Base-by-base conservation (phyloP, 2,329 filamentous ascomycete species). In the Aspergillus brasiliensis region DNA sequence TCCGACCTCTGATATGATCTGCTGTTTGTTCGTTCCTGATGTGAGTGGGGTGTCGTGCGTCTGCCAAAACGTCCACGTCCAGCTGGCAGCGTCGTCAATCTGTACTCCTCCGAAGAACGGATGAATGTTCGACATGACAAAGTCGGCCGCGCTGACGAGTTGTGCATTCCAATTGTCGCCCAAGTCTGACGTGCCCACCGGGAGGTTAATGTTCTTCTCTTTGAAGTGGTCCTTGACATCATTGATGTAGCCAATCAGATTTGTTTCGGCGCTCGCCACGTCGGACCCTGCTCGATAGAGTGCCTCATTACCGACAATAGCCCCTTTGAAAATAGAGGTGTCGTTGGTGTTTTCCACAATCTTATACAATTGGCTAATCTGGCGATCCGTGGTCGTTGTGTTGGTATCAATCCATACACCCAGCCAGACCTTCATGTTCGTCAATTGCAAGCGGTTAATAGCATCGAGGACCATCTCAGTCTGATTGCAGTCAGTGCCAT, bases 401-500 rank as follows among this genome's bases (percentile, higher is more conserved):
- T 97, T 96, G 58, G 80, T 83, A 72, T 95, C 92, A 63, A 96
- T 89, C 91, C 93, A 97, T 3, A 98, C 93, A 15, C 94, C 94
- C 47, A 98, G 81, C 94, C 94, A 98, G 63, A 98, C 82, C 75
- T 96, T 96, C 80, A 96, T 87, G 57, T 90, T 83, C 27, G 76
- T 81, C 67, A 97, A 79, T 55, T 89, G 82, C 11, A 98, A 83
- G 53, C 84, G 84, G 59, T 91, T 82, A 67, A 98, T 89, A 19
- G 93, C 88, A 69, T 95, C 88, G 8, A 98, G 81, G 0, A 96
- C 86, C 90, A 98, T 95, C 75, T 97, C 86, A 0, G 94, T 98
- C 77, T 98, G 94, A 77, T 97, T 97, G 83, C 94, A 98, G 78
- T 98, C 94, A 11, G 92, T 98, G 52, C 94, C 94, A 74, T 98